These are phyloP conservation scores for Trifolium dubium DNA, from an alignment of 306 rosid species.

Conservation along the genomic window DNA sequence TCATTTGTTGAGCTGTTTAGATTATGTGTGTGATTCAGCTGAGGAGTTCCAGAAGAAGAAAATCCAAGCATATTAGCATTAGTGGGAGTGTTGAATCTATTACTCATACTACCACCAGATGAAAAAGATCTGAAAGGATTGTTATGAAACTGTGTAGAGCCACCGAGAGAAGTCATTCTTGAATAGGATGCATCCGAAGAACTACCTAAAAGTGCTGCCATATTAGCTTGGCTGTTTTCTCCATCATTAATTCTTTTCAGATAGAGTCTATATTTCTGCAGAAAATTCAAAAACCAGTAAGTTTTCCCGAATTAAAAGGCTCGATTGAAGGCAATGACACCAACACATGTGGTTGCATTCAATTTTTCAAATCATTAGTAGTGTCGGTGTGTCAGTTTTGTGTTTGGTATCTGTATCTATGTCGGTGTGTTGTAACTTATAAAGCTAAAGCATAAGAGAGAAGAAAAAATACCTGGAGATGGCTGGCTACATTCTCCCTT, in stretches of 20 bases:
- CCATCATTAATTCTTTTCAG: conserved; percentile 68
- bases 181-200: conserved; percentile 65
- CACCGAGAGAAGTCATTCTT: conserved; percentile 53
- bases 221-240: conserved; percentile 77
- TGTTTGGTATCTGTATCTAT: not conserved
- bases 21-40: conserved; percentile 47
- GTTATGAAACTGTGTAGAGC: conserved; percentile 60
- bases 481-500: conserved; percentile 97
- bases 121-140: conserved; percentile 57
- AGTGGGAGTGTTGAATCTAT: conserved; percentile 68
- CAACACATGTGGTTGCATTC: not conserved
- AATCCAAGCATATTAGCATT: conserved; percentile 58
- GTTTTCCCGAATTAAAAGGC: conserved; percentile 31
- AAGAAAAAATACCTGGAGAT: conserved; percentile 75
- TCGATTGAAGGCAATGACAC: too few relatives aligned
- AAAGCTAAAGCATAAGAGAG: conserved; percentile 18
- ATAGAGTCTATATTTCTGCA: conserved; percentile 92
- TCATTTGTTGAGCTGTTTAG: conserved; percentile 44
- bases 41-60: conserved; percentile 61
- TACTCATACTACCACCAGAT: conserved; percentile 52
- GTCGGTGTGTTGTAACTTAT: not conserved
- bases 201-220: conserved; percentile 67
- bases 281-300: conserved; percentile 23
- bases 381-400: not conserved
- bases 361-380: not conserved